phyloP scores from a whole-genome alignment of 345 rosid genomes.

The Bruguiera sexangula region DNA sequence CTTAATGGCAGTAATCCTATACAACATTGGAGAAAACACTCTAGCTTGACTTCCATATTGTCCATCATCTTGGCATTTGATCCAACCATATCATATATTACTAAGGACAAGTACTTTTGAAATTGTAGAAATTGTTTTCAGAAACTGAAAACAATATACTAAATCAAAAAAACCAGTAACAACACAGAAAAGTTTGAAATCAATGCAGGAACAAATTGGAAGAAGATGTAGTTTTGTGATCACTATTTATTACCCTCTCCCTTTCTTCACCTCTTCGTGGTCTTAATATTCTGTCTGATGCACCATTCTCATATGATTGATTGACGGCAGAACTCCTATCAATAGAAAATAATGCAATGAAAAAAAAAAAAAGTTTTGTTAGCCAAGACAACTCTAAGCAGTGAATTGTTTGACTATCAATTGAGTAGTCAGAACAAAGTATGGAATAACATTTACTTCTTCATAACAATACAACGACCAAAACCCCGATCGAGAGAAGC shows the following conservation, averaged over 20 bases:
- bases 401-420: neutral
- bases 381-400: neutral
- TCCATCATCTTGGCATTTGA: no score
- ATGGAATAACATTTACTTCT: constrained; percentile 46
- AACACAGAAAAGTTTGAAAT: no score
- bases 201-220: neutral
- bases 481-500: constrained; percentile 95
- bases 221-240: neutral
- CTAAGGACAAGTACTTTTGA: no score
- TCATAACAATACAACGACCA: constrained; percentile 95
- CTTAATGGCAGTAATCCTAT: no score
- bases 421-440: neutral
- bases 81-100: no score
- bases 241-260: constrained; percentile 59
- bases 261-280: constrained; percentile 68
- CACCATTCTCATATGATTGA: constrained; percentile 45
- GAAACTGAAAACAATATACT: no score
- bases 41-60: no score
- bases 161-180: no score
- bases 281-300: constrained; percentile 60
- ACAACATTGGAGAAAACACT: no score
- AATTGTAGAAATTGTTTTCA: no score
- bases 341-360: constrained; percentile 10
- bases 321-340: constrained; percentile 47
- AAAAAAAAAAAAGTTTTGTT: neutral